phyloP scores from a whole-genome alignment of 106 monocot genomes.

The Apostasia shenzhenica region DNA sequence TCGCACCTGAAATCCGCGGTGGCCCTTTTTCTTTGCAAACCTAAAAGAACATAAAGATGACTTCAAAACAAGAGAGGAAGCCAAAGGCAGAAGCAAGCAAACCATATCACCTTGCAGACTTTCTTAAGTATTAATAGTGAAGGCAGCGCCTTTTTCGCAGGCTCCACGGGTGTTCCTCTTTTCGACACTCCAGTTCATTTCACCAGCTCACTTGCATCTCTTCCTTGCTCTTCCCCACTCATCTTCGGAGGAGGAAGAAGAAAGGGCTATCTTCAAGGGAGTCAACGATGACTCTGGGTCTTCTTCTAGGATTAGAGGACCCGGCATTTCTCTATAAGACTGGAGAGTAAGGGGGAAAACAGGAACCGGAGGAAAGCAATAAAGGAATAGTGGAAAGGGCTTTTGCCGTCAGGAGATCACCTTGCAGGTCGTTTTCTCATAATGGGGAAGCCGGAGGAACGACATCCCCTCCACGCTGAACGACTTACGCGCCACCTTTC shows the following conservation, averaged over 20 bases:
- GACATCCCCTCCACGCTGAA: too few relatives aligned
- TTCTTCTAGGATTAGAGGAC: background rate
- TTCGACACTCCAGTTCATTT: slow-evolving; percentile 6
- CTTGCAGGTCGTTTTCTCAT: too few relatives aligned
- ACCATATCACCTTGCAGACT: slow-evolving; percentile 60
- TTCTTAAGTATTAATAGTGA: slow-evolving; percentile 70
- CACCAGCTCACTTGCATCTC: slow-evolving; percentile 20
- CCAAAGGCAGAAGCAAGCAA: background rate
- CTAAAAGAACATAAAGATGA: slow-evolving; percentile 16
- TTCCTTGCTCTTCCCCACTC: slow-evolving; percentile 16
- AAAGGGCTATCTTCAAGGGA: slow-evolving; percentile 1
- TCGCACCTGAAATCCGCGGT: slow-evolving; percentile 72
- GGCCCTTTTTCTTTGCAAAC: slow-evolving; percentile 79
- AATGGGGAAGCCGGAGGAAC: too few relatives aligned
- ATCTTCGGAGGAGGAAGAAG: slow-evolving; percentile 27
- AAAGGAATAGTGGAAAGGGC: background rate
- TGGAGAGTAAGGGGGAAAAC: background rate
- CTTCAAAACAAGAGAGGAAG: background rate
- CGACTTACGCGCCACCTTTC: too few relatives aligned
- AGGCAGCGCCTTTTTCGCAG: slow-evolving; percentile 19
- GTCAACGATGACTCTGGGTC: slow-evolving; percentile 4
- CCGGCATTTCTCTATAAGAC: background rate
- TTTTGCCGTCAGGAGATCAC: too few relatives aligned
- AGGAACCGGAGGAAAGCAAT: background rate
- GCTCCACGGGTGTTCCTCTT: background rate